A percentile compares a stretch with the other conserved stretches of the same genome.
Conservation (phyloP, 441 rosid species). For the Biscutella laevigata region DNA sequence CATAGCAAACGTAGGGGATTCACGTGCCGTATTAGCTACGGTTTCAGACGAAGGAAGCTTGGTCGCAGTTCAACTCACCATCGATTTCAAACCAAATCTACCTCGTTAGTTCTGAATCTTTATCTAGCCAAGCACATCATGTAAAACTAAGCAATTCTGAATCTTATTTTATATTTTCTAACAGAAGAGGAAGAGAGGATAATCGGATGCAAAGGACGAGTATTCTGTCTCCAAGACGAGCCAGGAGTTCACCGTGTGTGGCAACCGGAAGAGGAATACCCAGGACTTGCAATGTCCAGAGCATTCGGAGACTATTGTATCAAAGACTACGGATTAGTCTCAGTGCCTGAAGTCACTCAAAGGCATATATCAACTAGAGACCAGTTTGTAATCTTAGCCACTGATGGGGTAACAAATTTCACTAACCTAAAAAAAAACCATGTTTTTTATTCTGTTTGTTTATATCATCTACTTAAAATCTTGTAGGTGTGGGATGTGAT, state of each 20-base stretch:
- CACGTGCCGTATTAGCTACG: conserved; percentile 86
- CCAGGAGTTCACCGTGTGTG: conserved; percentile 89
- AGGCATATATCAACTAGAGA: conserved; percentile 56
- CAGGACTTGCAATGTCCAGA: conserved; percentile 91
- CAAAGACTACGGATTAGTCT: conserved; percentile 66
- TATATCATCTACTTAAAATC: background rate
- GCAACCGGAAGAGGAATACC: conserved; percentile 66
- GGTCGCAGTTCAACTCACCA: conserved; percentile 64
- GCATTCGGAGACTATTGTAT: conserved; percentile 91
- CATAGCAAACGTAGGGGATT: conserved; percentile 82
- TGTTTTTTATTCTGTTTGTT: background rate
- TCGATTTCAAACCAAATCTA: conserved; percentile 78
- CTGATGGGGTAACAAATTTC: conserved; percentile 65
- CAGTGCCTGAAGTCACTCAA: conserved; percentile 79
- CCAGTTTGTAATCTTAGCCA: conserved; percentile 73
- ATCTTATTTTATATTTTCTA: too few relatives aligned
- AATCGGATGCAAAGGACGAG: conserved; percentile 51
- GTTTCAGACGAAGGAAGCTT: conserved; percentile 66
- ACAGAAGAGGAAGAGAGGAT: conserved; percentile 76
- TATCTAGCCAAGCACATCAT: too few relatives aligned
- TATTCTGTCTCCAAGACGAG: conserved; percentile 67
- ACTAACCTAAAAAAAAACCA: background rate
- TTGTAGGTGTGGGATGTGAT: conserved; percentile 87
- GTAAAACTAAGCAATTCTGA: too few relatives aligned
- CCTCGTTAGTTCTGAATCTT: conserved; percentile 49